Base-by-base conservation (phyloP, 2,329 filamentous ascomycete genomes). In the Aspergillus brunneoviolaceus region DNA sequence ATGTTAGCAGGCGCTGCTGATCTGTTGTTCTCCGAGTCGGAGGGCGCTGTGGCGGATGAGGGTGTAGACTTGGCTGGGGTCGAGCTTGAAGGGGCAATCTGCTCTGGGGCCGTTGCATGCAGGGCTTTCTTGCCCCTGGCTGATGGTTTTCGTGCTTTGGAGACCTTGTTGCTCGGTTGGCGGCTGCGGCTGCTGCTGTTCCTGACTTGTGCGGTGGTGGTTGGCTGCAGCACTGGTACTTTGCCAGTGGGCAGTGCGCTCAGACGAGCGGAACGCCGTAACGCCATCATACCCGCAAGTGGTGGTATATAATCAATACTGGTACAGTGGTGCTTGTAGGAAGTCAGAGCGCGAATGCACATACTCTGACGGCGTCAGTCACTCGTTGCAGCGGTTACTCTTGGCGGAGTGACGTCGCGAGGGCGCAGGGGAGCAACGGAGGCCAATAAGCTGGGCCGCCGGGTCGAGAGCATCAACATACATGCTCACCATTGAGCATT, bases 181-280 rank as follows among this genome's bases (percentile, higher is more conserved):
- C 4, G 23, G 39, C 39, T 19, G 35, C 35, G 2, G 11, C 63
- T 64, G 25, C 57, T 66, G 50, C 59, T 52, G 63, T 65, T 67
- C 39, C 65, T 67, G 11, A 62, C 33, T 56, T 68, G 67, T 49
- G 71, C 59, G 19, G 39, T 61, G 49, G 71, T 60, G 19, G 42
- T 61, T 47, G 61, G 47, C 52, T 68, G 64, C 23, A 68, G 60
- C 12, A 67, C 57, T 4, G 64, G 57, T 39, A 63, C 19, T 35
- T 67, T 60, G 54, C 67, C 57, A 12, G 56, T 56, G 55, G 62
- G 68, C 51, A 67, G 70, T 14, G 73, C 70, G 52, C 74, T 75
- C 33, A 83, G 74, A 49, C 83, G 79, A 48, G 80, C 73, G 50
- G 83, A 85, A 57, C 83, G 81, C 63, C 84, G 73, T 11, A 84